Conservation (phyloP, 352 stramenopile species). For the Detonula confervacea region DNA sequence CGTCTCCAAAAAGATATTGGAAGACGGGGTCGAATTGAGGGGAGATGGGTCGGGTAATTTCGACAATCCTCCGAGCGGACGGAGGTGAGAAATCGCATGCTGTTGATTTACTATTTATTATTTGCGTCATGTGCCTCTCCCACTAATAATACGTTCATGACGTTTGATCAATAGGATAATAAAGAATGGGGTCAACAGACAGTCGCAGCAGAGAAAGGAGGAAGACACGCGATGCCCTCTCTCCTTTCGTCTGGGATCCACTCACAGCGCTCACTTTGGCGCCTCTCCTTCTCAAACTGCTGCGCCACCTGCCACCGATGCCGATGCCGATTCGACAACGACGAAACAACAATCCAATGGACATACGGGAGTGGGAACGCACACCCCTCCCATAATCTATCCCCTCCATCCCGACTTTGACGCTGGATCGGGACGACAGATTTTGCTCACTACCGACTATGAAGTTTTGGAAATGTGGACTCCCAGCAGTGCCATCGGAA, state of each 20-base stretch:
- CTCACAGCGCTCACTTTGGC: conserved; percentile 44
- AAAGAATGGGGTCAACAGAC: conserved; percentile 27
- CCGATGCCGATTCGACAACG: neutral
- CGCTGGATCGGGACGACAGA: conserved; percentile 69
- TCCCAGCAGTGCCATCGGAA: conserved; percentile 41
- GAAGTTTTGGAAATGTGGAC: conserved; percentile 81
- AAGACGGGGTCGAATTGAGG: conserved; percentile 42
- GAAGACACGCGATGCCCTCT: conserved; percentile 51
- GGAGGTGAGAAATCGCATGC: neutral
- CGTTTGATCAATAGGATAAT: neutral
- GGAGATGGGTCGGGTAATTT: too few species aligned
- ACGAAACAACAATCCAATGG: too few species aligned
- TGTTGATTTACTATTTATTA: too few species aligned
- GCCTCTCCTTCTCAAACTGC: conserved; percentile 9
- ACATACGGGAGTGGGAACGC: conserved; percentile 25
- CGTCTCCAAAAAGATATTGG: conserved; percentile 31
- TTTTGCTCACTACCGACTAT: conserved; percentile 74
- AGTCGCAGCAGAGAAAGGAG: neutral
- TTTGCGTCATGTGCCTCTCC: too few species aligned
- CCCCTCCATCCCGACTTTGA: conserved; percentile 70
- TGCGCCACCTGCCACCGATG: neutral
- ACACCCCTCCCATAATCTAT: conserved; percentile 71
- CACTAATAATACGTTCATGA: neutral
- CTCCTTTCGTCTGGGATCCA: conserved; percentile 51
- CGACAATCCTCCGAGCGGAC: too few species aligned